A percentile compares a stretch with the other conserved stretches of the same genome.
These are phyloP conservation scores for Penicillium soppii DNA, from an alignment of 495 filamentous ascomycete species.

Conservation along the genomic window DNA sequence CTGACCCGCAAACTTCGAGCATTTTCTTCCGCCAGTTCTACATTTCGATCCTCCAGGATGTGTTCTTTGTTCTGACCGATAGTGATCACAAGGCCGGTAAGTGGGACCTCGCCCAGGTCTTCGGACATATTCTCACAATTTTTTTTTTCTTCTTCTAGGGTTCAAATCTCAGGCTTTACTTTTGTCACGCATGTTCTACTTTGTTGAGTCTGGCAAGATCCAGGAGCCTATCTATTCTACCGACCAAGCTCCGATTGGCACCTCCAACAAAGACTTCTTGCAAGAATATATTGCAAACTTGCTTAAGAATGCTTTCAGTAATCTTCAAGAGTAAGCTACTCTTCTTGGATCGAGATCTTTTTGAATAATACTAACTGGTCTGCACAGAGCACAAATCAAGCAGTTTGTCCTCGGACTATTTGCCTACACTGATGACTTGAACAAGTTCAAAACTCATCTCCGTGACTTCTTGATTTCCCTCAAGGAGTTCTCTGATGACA, in stretches of 20 bases:
- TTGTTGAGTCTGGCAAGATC: conserved; percentile 81
- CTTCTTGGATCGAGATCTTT: neutral
- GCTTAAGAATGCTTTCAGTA: conserved; percentile 89
- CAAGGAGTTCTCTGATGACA: conserved; percentile 86
- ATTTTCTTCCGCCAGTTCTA: conserved; percentile 98
- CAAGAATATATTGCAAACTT: conserved; percentile 79
- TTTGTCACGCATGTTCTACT: conserved; percentile 93
- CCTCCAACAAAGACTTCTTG: conserved; percentile 86
- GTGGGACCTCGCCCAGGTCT: conserved; percentile 14
- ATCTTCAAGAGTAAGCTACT: conserved; percentile 78
- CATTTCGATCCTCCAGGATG: conserved; percentile 90
- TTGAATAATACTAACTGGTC: conserved; percentile 33
- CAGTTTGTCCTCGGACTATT: conserved; percentile 87
- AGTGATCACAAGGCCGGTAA: conserved; percentile 93
- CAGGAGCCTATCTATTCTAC: conserved; percentile 82
- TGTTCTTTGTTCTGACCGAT: conserved; percentile 97
- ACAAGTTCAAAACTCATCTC: conserved; percentile 88
- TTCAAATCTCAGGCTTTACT: conserved; percentile 97
- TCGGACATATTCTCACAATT: neutral
- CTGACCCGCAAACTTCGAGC: conserved; percentile 78
- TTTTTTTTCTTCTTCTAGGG: conserved; percentile 53
- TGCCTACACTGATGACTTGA: conserved; percentile 73
- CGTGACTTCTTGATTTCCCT: conserved; percentile 96
- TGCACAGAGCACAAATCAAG: conserved; percentile 73
- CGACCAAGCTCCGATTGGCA: conserved; percentile 79